phyloP scores from a whole-genome alignment of 1,284 basidiomycete genomes.

The Sporisorium reilianum region DNA sequence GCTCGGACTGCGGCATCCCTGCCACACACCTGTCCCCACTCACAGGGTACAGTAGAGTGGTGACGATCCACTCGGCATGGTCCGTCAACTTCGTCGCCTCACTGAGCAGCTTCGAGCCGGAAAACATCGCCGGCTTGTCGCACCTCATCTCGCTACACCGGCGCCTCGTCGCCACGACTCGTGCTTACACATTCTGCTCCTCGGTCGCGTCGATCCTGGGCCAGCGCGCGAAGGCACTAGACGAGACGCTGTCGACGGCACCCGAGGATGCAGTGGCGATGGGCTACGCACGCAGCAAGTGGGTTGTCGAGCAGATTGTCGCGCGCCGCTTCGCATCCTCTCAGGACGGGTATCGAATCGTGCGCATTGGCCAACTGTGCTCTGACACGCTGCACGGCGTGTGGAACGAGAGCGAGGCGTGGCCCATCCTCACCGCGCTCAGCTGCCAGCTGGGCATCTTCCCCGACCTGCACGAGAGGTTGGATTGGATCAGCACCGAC shows the following conservation, averaged over 20 bases:
- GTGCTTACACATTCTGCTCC: conserved; percentile 68
- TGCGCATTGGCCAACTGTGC: conserved; percentile 73
- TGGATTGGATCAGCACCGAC: conserved; percentile 76
- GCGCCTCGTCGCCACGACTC: conserved; percentile 71
- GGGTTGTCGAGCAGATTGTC: conserved; percentile 76
- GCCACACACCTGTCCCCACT: not conserved
- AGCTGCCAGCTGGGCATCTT: conserved; percentile 72
- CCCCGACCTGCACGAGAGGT: conserved; percentile 70
- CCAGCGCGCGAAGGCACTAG: conserved; percentile 51
- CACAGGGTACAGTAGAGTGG: not conserved
- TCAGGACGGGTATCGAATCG: conserved; percentile 7
- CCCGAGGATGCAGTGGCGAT: conserved; percentile 30
- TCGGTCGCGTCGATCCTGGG: conserved; percentile 75
- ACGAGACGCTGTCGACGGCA: conserved; percentile 5
- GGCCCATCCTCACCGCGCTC: conserved; percentile 70
- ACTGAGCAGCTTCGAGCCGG: conserved; percentile 46
- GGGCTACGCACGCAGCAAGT: conserved; percentile 71
- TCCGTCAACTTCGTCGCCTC: conserved; percentile 58
- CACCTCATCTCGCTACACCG: conserved; percentile 32
- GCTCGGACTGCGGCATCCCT: conserved; percentile 13
- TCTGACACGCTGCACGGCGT: conserved; percentile 74
- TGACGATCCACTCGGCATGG: conserved; percentile 58
- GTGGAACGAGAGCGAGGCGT: conserved; percentile 77
- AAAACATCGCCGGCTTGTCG: conserved; percentile 36
- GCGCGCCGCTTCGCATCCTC: conserved; percentile 17